Evolutionary conservation across 2,329 filamentous ascomycete genomes (phyloP).

Genomic region (Cadophora luteo-olivacea): DNA sequence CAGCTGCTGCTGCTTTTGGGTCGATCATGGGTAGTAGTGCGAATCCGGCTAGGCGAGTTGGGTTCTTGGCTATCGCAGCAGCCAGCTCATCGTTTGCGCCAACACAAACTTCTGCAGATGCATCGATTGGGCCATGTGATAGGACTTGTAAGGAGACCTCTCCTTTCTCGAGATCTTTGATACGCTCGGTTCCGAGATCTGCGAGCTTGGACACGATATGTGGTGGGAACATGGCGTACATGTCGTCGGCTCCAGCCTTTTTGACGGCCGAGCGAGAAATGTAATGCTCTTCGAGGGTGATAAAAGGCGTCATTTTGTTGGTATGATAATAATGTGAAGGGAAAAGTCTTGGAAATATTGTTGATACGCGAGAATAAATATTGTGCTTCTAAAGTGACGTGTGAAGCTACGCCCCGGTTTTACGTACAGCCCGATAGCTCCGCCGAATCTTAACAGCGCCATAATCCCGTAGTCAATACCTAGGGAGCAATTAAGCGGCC

Average conservation of each 20-base stretch:
- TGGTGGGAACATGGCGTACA: conserved; percentile 19
- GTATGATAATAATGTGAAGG: neutral
- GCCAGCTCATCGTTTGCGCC: conserved; percentile 46
- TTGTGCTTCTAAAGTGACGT: neutral
- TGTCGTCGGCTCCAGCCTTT: neutral
- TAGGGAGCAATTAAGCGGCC: neutral
- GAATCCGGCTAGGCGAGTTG: conserved; percentile 51
- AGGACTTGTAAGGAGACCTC: conserved; percentile 41
- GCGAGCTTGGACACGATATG: conserved; percentile 31
- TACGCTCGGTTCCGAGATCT: conserved; percentile 34
- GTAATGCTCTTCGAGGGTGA: conserved; percentile 52
- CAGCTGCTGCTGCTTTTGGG: conserved; percentile 46
- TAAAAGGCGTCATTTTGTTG: conserved; percentile 41
- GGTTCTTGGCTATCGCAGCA: conserved; percentile 41
- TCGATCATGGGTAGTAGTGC: conserved; percentile 50
- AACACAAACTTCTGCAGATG: conserved; percentile 25
- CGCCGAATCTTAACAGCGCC: neutral
- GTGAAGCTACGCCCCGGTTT: neutral
- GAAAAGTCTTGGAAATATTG: neutral
- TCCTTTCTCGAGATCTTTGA: conserved; percentile 40
- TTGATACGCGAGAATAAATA: neutral
- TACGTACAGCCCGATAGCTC: conserved; percentile 8
- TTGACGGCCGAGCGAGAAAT: conserved; percentile 26
- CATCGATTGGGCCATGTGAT: conserved; percentile 42
- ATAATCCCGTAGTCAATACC: neutral